Evolutionary conservation across 140 eudicot species (phyloP).

Genomic region (Senecio squalidus): DNA sequence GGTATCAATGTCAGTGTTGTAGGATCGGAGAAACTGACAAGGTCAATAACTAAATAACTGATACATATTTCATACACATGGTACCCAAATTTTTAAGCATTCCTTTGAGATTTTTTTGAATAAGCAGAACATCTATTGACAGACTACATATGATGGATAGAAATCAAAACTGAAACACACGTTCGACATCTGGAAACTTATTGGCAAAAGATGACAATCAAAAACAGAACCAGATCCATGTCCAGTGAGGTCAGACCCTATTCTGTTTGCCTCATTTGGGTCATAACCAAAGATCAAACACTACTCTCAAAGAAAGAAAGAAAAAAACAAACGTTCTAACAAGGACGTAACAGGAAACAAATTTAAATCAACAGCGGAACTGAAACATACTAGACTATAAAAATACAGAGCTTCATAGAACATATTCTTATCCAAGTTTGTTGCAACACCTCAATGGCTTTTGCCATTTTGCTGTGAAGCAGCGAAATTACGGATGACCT

Average conservation of each 20-base stretch:
- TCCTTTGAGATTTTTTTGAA: not conserved
- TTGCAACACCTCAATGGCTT: slow-evolving; percentile 30
- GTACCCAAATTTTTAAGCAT: no score
- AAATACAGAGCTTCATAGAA: not conserved
- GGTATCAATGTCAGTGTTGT: no score
- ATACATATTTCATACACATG: no score
- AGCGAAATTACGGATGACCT: slow-evolving; percentile 71
- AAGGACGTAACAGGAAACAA: not conserved
- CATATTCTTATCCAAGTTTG: slow-evolving; percentile 10
- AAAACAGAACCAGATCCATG: slow-evolving; percentile 16
- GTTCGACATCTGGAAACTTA: slow-evolving; percentile 19
- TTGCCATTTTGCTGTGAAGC: slow-evolving; percentile 77
- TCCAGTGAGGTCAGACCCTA: slow-evolving; percentile 16
- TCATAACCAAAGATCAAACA: slow-evolving; percentile 6
- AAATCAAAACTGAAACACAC: not conserved
- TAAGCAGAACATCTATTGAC: not conserved
- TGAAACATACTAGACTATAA: slow-evolving; percentile 21
- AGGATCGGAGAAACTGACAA: no score
- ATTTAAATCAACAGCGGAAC: slow-evolving; percentile 29
- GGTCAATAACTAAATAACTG: no score
- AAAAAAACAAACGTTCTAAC: slow-evolving; percentile 10
- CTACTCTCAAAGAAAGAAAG: slow-evolving; percentile 2
- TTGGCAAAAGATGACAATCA: slow-evolving; percentile 15
- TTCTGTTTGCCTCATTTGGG: slow-evolving; percentile 4
- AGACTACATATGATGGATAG: not conserved